Base-by-base conservation (phyloP, 2,329 filamentous ascomycete species). In the Neonectria faginata region DNA sequence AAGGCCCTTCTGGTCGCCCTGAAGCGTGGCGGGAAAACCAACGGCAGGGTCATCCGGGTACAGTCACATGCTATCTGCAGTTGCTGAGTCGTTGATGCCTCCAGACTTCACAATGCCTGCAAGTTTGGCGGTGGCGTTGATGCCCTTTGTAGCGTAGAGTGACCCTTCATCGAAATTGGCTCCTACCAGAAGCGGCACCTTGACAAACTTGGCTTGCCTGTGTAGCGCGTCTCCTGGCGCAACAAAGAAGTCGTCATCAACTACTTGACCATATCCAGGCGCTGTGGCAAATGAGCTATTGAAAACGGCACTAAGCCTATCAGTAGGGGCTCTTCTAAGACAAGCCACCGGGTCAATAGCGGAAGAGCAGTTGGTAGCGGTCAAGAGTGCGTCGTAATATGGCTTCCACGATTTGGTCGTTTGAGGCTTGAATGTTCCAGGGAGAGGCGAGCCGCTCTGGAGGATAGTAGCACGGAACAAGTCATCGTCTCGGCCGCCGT, bases 401-500 rank as follows among this genome's bases (percentile, higher is more conserved):
- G 62, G 41, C 3, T 56, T 41, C 18, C 45, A 48, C 14, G 45
- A 48, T 8, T 16, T 16, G 4, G 45, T 25, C 5, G 45, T 48
- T 16, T 25, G 22, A 29, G 45, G 45, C 14, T 48, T 48, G n/a
- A 48, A 27, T 7, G 27, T 27, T 48, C 45, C 45, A 9, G 45
- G 45, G 2, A 67, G 25, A 0, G 64, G 57, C 1, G 59, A 47
- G 36, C 83, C 82, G 7, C 82, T 85, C 66, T 88, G 71, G 33
- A 79, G 77, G 25, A 85, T 85, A 2, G 78, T 84, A 9, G 71
- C 80, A 7, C 81, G 76, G 70, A 87, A 87, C 2, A 88, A 79
- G 0, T 77, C 75, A 60, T 86, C 83, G 62, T 86, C 79, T 27
- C 82, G 75, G 3, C 73, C 73, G 64, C 11, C 80, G 61, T 84